Evolutionary conservation across 768 basidiomycete genomes (phyloP), one percentile per base, ranked within the genome.

Genomic region (Hysterangium stoloniferum): DNA sequence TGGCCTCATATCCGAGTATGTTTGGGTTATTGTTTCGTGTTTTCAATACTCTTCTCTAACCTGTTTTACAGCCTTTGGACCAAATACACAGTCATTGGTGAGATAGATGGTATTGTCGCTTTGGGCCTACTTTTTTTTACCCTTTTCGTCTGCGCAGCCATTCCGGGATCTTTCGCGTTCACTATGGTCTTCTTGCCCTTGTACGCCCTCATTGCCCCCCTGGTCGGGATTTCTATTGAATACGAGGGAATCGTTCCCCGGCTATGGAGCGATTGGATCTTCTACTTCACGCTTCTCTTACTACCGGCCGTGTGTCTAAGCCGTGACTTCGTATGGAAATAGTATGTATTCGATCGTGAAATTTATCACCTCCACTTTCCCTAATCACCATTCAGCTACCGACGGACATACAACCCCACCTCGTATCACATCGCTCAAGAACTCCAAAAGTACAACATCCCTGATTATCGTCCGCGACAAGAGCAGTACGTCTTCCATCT

Each of bases 361-460:
- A 4, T 49, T 52, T 49, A 15, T 17, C 38, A 6, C 28, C 42
- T 20, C 45, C 4, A 19, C 46, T 41, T n/a, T 36, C 3, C 47
- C 4, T 11, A 32, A 50, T 52, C 57, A 40, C 25, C 15, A n/a
- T 19, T 48, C 54, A 94, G 92, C 64, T 98, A 96, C 64, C 82
- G 84, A 53, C 75, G 95, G 57, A 93, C 95, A 24, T 96, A 96
- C 67, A 70, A 69, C 56, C 95, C 96, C 0, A 75, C 80, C 33
- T 84, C 94, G n/a, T 99, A 98, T 65, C 96, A 99, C 61, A 91
- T 99, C 59, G 93, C 93, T 0, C 95, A 98, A 63, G 96, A 99
- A 63, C 77, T 99, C n/a, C 95, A 98, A 70, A 97, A 96, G 69
- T 97, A 94, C 72, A 95, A 96, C 66, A 84, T 96, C 51, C 92